Evolutionary conservation across 352 stramenopile species (phyloP).

Genomic region (Plasmopara viticola): DNA sequence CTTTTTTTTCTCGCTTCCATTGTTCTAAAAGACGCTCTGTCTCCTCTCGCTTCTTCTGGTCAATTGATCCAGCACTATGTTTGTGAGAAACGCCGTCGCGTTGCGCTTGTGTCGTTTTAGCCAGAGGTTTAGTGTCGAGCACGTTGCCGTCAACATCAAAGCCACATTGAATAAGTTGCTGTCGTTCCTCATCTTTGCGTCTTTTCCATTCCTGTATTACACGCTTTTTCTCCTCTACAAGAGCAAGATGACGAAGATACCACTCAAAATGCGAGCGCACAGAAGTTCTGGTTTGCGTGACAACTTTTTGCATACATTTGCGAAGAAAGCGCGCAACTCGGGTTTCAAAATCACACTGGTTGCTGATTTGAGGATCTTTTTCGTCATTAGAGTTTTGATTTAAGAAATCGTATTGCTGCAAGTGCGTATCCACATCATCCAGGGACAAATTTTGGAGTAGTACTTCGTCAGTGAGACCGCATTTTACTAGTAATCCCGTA

Average conservation of each 20-base stretch:
- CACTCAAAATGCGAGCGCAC: conserved; percentile 63
- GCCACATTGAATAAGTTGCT: conserved; percentile 37
- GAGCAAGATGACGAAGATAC: conserved; percentile 48
- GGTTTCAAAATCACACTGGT: conserved; percentile 32
- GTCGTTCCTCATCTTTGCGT: conserved; percentile 39
- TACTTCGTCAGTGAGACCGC: conserved; percentile 36
- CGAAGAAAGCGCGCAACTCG: conserved; percentile 39
- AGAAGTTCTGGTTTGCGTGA: conserved; percentile 46
- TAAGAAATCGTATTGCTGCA: not conserved
- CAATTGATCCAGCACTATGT: conserved; percentile 1
- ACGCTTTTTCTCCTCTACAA: conserved; percentile 57
- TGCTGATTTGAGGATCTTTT: conserved; percentile 1
- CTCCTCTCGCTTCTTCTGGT: conserved; percentile 20
- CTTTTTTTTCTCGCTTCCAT: conserved; percentile 46
- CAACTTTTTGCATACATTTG: conserved; percentile 43
- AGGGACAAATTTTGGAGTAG: conserved; percentile 27
- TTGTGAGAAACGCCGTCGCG: conserved; percentile 1
- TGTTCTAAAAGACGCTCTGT: conserved; percentile 25
- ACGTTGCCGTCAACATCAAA: conserved; percentile 20
- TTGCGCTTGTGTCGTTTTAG: not conserved
- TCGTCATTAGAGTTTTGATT: conserved; percentile 12
- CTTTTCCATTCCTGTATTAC: conserved; percentile 52
- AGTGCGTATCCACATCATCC: not conserved
- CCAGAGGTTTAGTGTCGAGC: conserved; percentile 1
- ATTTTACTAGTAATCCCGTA: conserved; percentile 33